These are phyloP conservation scores for Tolypocladium endophyticum DNA, from an alignment of 2,329 filamentous ascomycete genomes.

Conservation along the genomic window DNA sequence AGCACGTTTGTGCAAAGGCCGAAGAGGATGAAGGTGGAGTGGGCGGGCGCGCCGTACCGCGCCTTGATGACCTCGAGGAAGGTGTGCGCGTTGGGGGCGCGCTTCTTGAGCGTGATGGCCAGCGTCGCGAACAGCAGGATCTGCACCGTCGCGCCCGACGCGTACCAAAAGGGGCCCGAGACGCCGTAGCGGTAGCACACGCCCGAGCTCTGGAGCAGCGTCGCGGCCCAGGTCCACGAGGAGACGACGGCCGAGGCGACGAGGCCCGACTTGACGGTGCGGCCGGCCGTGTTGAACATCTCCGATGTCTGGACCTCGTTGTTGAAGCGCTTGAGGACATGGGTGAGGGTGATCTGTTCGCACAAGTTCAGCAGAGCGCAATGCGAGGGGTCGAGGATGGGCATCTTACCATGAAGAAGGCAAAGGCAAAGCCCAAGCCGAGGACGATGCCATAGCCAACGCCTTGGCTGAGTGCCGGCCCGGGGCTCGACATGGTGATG, in stretches of 20 bases:
- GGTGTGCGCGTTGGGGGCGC: constrained; percentile 77
- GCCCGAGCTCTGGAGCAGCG: constrained; percentile 66
- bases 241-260: constrained; percentile 86
- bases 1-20: constrained; percentile 77
- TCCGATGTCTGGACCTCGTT: constrained; percentile 77
- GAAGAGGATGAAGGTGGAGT: constrained; percentile 73
- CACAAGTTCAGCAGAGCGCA: too few species aligned
- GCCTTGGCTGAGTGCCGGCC: constrained; percentile 40
- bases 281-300: constrained; percentile 82
- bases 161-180: constrained; percentile 50
- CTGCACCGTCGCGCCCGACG: constrained; percentile 67
- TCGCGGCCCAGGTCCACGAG: constrained; percentile 89
- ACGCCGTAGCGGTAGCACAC: constrained; percentile 74
- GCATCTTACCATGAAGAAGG: constrained; percentile 50
- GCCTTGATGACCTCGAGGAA: constrained; percentile 77
- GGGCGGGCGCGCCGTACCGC: constrained; percentile 61
- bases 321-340: constrained; percentile 51
- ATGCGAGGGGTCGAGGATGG: background rate
- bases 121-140: constrained; percentile 85
- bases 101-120: constrained; percentile 79
- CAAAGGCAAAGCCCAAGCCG: constrained; percentile 63
- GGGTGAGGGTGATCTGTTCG: constrained; percentile 51
- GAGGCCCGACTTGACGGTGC: constrained; percentile 80
- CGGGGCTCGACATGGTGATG: constrained; percentile 8
- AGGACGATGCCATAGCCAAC: constrained; percentile 72